Evolutionary conservation across 371 early-diverging fungal species (phyloP).

Genomic region (Saksenaea vasiformis): DNA sequence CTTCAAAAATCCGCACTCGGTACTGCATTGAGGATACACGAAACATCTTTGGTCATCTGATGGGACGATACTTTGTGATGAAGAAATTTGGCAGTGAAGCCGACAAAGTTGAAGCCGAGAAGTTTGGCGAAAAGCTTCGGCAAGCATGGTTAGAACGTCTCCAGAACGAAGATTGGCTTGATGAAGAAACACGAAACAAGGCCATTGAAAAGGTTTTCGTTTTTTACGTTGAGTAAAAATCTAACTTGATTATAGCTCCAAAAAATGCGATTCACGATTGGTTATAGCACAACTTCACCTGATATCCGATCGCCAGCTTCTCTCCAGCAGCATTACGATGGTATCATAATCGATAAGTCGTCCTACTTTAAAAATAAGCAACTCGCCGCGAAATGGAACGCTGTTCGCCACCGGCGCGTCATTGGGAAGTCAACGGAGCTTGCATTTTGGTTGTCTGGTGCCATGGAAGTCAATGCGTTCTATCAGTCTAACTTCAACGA

Average conservation of each 20-base stretch:
- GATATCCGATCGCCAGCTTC: conserved; percentile 48
- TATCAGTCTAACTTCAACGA: conserved; percentile 56
- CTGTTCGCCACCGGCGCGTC: conserved; percentile 27
- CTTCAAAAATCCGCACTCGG: conserved; percentile 40
- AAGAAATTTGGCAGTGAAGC: conserved; percentile 42
- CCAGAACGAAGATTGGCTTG: conserved; percentile 53
- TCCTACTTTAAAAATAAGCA: conserved; percentile 57
- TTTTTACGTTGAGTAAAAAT: not conserved
- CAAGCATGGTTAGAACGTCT: conserved; percentile 45
- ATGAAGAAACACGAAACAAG: conserved; percentile 41
- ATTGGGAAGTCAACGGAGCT: conserved; percentile 22
- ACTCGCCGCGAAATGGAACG: conserved; percentile 27
- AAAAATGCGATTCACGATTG: conserved; percentile 44
- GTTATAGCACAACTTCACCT: conserved; percentile 49
- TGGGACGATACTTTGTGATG: conserved; percentile 59
- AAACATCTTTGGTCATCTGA: conserved; percentile 44
- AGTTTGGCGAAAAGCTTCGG: conserved; percentile 50
- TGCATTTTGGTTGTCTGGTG: too few relatives aligned
- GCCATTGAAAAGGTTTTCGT: conserved; percentile 46
- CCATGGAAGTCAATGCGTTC: conserved; percentile 64
- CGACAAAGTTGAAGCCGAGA: conserved; percentile 41
- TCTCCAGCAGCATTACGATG: conserved; percentile 46
- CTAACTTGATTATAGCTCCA: conserved; percentile 16
- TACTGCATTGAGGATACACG: conserved; percentile 45
- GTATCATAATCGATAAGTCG: conserved; percentile 21